Conservation (phyloP, 805 yeast species). For the Metschnikowia continentalis region DNA sequence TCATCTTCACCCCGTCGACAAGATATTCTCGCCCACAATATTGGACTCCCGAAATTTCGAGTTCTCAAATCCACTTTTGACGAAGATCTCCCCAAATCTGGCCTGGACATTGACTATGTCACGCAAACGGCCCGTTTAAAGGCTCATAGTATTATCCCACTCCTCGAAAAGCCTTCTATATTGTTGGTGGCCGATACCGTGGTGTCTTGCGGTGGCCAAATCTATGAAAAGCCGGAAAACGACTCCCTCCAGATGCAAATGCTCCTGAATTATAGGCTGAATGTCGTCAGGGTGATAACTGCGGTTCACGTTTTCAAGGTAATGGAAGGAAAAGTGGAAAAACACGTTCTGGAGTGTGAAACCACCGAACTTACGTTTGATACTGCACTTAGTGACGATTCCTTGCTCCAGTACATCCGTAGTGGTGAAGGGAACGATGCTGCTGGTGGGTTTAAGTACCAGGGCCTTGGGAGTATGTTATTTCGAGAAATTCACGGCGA, state of each 20-base stretch:
- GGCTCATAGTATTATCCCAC: slow-evolving; percentile 55
- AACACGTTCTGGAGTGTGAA: slow-evolving; percentile 15
- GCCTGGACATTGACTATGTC: slow-evolving; percentile 54
- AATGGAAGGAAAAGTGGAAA: slow-evolving; percentile 6
- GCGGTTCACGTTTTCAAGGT: slow-evolving; percentile 27
- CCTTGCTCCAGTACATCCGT: slow-evolving; percentile 58
- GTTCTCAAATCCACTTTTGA: slow-evolving; percentile 65
- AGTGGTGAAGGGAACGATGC: slow-evolving; percentile 73
- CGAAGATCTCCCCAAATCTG: slow-evolving; percentile 64
- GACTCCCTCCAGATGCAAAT: slow-evolving; percentile 25
- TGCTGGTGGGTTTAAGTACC: slow-evolving; percentile 92
- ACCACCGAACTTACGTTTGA: slow-evolving; percentile 45
- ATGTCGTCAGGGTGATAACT: slow-evolving; percentile 31
- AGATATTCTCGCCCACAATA: slow-evolving; percentile 57
- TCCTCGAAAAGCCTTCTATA: slow-evolving; percentile 21
- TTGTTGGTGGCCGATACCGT: slow-evolving; percentile 80
- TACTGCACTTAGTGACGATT: slow-evolving; percentile 47
- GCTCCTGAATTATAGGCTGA: slow-evolving; percentile 23
- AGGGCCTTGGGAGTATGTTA: slow-evolving; percentile 64
- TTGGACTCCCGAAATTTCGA: slow-evolving; percentile 42
- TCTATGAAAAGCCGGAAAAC: slow-evolving; percentile 73
- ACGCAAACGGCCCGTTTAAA: slow-evolving; percentile 65
- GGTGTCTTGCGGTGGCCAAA: slow-evolving; percentile 49
- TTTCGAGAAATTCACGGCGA: slow-evolving; percentile 71
- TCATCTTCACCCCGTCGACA: slow-evolving; percentile 80